phyloP scores from a whole-genome alignment of 306 rosid genomes.

The Ochetophila trinervis region DNA sequence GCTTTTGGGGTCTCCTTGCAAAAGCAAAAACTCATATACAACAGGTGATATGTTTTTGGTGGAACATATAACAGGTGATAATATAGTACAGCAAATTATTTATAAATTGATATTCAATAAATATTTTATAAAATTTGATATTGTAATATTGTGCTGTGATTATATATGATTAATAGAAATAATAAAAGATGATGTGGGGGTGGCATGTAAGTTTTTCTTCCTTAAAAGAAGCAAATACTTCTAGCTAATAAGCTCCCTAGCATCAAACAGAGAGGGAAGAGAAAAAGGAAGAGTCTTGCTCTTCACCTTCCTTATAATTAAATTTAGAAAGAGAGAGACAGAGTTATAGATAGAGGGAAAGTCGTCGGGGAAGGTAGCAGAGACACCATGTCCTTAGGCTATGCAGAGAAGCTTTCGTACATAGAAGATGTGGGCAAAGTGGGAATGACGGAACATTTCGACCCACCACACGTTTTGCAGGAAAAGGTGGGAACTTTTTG shows the following conservation, averaged over 20 bases:
- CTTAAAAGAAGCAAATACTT: slow-evolving; percentile 15
- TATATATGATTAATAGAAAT: no score
- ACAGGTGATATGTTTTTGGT: no score
- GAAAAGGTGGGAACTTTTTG: slow-evolving; percentile 54
- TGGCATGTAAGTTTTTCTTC: no score
- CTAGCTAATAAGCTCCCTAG: background rate
- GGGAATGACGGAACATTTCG: slow-evolving; percentile 89
- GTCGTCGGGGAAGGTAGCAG: slow-evolving; percentile 17
- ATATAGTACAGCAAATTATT: no score
- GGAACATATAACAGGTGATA: no score
- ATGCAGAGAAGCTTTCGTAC: slow-evolving; percentile 94
- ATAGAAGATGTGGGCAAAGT: slow-evolving; percentile 95
- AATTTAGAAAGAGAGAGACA: slow-evolving; percentile 13
- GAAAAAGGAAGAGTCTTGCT: slow-evolving; percentile 3
- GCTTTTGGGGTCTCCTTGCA: slow-evolving; percentile 16
- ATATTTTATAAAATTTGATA: no score
- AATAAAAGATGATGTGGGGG: no score
- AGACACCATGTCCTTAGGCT: slow-evolving; percentile 82
- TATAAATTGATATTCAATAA: no score
- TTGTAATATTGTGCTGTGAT: no score
- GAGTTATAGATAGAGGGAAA: slow-evolving; percentile 10
- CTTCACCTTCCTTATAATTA: slow-evolving; percentile 21
- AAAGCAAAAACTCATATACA: no score
- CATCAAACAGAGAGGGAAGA: slow-evolving; percentile 23
- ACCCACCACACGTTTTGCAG: slow-evolving; percentile 62